Conservation (phyloP, 2,329 filamentous ascomycete genomes). For the Penicillium brasilianum region DNA sequence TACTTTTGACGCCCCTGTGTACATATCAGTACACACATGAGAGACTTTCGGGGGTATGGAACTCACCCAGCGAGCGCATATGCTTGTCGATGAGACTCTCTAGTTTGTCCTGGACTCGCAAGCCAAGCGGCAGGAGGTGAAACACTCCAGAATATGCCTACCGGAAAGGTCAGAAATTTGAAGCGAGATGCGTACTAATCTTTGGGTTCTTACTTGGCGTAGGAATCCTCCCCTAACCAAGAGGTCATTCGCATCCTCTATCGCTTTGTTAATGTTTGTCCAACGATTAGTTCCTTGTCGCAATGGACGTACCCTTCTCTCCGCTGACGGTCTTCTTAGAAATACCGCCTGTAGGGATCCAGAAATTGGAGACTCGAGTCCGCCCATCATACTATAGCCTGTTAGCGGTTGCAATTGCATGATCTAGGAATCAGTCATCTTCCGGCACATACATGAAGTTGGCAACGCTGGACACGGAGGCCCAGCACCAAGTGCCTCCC, state of each 20-base stretch:
- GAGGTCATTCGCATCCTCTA: constrained; percentile 67
- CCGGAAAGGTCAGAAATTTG: neutral
- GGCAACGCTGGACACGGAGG: constrained; percentile 37
- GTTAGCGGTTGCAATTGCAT: constrained; percentile 19
- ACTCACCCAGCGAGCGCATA: constrained; percentile 74
- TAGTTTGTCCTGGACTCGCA: constrained; percentile 86
- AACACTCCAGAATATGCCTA: constrained; percentile 89
- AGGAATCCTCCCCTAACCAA: constrained; percentile 74
- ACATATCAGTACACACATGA: constrained; percentile 5
- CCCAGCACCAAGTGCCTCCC: constrained; percentile 19
- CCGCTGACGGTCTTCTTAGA: constrained; percentile 58
- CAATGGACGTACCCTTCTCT: constrained; percentile 43
- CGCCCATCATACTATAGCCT: constrained; percentile 58
- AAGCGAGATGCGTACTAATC: neutral
- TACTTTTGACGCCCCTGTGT: constrained; percentile 29
- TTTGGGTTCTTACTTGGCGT: constrained; percentile 62
- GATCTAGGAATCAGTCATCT: constrained; percentile 1
- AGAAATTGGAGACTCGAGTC: constrained; percentile 72
- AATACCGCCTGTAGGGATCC: constrained; percentile 77
- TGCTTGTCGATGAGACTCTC: constrained; percentile 85
- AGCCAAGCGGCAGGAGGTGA: constrained; percentile 84
- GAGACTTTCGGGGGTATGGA: constrained; percentile 1
- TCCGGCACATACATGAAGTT: constrained; percentile 44
- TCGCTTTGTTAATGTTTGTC: constrained; percentile 17
- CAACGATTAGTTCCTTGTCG: constrained; percentile 42